Percentiles rank a stretch among this genome's conserved stretches.
Conservation (phyloP, 73 alveolate genomes). For the Tetrahymena borealis region DNA sequence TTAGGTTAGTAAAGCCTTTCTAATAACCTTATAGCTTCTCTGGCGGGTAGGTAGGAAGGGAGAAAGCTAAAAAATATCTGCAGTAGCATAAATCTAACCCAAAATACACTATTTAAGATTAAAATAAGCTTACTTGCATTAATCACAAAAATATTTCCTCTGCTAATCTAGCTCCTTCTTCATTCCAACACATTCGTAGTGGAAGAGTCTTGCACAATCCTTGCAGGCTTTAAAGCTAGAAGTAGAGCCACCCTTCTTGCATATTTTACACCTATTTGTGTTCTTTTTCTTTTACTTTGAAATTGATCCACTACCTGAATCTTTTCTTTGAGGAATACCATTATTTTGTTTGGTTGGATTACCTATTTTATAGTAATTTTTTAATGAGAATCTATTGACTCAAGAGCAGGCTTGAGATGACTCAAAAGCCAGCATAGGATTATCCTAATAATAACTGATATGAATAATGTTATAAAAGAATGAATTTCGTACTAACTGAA, state of each 20-base stretch:
- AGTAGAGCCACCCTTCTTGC: conserved; percentile 1
- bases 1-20: background rate
- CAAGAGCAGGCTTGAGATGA: background rate
- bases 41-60: background rate
- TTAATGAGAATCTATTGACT: background rate
- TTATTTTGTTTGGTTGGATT: background rate
- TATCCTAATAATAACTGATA: background rate
- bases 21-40: background rate
- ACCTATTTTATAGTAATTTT: background rate
- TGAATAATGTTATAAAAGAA: background rate
- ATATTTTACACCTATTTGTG: background rate
- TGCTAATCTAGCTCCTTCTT: background rate
- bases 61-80: background rate
- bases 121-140: background rate
- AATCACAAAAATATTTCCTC: background rate
- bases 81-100: background rate
- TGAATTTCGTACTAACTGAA: background rate
- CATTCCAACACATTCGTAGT: background rate
- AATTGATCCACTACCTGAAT: background rate
- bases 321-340: background rate
- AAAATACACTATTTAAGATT: background rate
- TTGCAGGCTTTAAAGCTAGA: background rate
- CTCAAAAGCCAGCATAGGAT: too few relatives aligned
- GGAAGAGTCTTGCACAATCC: background rate
- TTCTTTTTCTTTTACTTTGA: background rate